These are phyloP conservation scores for Penicillium atrosanguineum DNA, from an alignment of 495 filamentous ascomycete species.

Conservation along the genomic window DNA sequence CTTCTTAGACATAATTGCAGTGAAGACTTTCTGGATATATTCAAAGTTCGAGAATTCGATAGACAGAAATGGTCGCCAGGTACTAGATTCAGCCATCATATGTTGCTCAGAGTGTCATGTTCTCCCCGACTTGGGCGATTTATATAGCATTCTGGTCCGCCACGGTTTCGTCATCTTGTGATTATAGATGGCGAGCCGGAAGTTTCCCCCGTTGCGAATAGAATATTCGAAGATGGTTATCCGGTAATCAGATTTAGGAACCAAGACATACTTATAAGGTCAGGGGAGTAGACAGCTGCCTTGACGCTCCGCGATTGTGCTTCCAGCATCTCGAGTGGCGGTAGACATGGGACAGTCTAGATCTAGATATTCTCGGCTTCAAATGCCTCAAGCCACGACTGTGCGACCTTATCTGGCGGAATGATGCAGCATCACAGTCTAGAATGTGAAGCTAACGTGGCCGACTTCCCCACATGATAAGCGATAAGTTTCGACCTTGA, in stretches of 20 bases:
- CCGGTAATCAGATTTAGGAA: neutral
- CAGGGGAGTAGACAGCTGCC: neutral
- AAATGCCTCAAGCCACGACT: neutral
- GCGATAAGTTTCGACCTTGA: conserved; percentile 12
- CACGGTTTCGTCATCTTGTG: conserved; percentile 15
- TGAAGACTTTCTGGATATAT: neutral
- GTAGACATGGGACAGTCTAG: neutral
- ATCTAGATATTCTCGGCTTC: neutral
- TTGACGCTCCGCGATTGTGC: neutral
- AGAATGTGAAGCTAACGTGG: neutral
- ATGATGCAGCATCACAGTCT: neutral
- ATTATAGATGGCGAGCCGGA: conserved; percentile 9
- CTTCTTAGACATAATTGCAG: neutral
- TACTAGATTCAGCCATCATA: neutral
- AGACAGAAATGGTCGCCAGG: neutral
- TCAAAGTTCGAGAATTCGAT: neutral
- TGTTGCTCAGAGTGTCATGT: neutral
- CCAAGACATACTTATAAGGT: neutral
- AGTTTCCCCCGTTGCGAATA: neutral
- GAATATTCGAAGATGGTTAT: neutral
- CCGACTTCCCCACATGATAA: conserved; percentile 10
- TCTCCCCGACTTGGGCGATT: neutral
- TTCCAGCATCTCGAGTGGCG: neutral
- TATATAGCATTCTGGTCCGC: conserved; percentile 10
- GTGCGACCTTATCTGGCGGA: neutral